Percentiles rank a stretch among this genome's conserved stretches.
Conservation (phyloP, 768 basidiomycete species). For the Mycena maculata region DNA sequence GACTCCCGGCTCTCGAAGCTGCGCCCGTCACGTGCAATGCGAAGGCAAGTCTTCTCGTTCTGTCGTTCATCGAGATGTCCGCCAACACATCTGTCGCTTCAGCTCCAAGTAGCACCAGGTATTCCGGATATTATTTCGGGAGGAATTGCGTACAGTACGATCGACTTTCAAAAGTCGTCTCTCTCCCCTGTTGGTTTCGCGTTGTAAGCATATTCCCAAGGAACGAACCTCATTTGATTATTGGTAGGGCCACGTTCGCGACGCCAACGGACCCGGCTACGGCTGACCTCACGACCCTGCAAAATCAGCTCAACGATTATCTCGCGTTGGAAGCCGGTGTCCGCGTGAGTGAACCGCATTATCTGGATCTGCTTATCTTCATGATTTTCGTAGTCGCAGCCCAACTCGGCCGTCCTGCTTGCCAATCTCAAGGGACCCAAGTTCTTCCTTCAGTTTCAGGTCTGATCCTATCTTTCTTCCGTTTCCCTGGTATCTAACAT, state of each 20-base stretch:
- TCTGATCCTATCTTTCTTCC: background rate
- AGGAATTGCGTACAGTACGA: constrained; percentile 39
- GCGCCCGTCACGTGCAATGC: constrained; percentile 38
- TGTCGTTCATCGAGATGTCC: background rate
- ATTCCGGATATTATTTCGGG: constrained; percentile 43
- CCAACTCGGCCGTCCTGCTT: constrained; percentile 37
- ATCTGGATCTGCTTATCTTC: background rate
- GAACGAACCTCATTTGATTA: background rate
- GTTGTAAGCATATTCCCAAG: constrained; percentile 23
- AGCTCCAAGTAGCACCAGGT: constrained; percentile 40
- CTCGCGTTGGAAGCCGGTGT: constrained; percentile 44
- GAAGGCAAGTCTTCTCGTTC: constrained; percentile 10
- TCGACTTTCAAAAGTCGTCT: constrained; percentile 44
- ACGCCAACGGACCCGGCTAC: constrained; percentile 41
- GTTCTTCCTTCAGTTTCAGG: constrained; percentile 47
- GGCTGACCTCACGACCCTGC: constrained; percentile 38
- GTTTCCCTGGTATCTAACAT: background rate
- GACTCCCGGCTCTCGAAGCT: constrained; percentile 34
- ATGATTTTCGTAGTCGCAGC: constrained; percentile 37
- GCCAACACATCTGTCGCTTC: background rate
- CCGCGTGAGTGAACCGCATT: constrained; percentile 29
- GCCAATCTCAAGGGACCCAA: constrained; percentile 44
- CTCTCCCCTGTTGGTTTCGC: constrained; percentile 44
- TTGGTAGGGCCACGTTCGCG: constrained; percentile 35
- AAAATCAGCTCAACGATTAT: constrained; percentile 44